These are phyloP conservation scores for Nakazawaea ernobii DNA, from an alignment of 805 yeast species.

Conservation along the genomic window DNA sequence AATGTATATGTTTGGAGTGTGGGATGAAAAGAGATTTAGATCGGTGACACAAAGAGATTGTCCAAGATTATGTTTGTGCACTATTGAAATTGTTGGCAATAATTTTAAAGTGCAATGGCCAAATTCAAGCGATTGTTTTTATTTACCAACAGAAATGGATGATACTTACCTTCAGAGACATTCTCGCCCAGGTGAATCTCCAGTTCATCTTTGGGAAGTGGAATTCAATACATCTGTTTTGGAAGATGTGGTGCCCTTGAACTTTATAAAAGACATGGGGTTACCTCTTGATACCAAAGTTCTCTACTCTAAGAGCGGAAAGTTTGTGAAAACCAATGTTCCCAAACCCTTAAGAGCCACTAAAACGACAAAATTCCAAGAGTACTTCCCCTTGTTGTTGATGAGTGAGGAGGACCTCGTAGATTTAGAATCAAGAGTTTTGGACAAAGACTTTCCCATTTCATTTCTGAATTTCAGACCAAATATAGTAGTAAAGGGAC, in stretches of 20 bases:
- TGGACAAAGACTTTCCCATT: constrained; percentile 9
- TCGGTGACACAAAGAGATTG: constrained; percentile 19
- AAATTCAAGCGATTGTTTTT: constrained; percentile 10
- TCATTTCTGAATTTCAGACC: constrained; percentile 21
- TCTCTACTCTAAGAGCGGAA: constrained; percentile 21
- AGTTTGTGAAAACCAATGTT: constrained; percentile 20
- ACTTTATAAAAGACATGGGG: constrained; percentile 15
- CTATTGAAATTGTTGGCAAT: constrained; percentile 6
- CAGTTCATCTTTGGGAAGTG: constrained; percentile 19
- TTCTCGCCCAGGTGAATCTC: neutral
- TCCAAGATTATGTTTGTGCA: constrained; percentile 15
- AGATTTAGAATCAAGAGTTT: constrained; percentile 12
- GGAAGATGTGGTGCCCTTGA: constrained; percentile 15
- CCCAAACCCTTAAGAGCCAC: constrained; percentile 13
- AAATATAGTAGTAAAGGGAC: constrained; percentile 19
- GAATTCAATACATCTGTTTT: constrained; percentile 17
- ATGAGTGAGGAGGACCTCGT: constrained; percentile 19
- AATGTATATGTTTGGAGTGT: constrained; percentile 23
- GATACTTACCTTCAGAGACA: constrained; percentile 8
- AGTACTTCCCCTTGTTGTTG: constrained; percentile 24
- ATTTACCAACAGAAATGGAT: constrained; percentile 14
- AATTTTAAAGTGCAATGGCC: constrained; percentile 13
- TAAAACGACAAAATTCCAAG: constrained; percentile 22
- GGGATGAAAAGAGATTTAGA: constrained; percentile 11
- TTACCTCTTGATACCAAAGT: constrained; percentile 18